Conservation (phyloP, 345 rosid genomes). For the Salix exigua region DNA sequence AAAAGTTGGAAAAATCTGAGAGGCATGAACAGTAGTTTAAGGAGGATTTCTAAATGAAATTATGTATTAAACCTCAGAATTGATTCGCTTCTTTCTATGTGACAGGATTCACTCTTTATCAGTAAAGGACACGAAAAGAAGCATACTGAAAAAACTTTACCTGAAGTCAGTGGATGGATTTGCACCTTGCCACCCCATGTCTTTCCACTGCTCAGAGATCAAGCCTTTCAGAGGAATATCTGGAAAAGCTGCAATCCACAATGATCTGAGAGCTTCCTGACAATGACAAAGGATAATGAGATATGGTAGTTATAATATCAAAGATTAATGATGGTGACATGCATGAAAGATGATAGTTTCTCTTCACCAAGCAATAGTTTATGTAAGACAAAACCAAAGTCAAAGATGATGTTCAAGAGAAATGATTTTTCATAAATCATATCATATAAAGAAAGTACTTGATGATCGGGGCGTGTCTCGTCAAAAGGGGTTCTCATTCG, state of each 20-base stretch:
- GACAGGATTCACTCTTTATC: neutral
- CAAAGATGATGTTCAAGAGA: neutral
- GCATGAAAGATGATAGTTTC: neutral
- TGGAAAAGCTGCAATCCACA: constrained; percentile 81
- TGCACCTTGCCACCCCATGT: constrained; percentile 99
- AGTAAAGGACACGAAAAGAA: neutral
- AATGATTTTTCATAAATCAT: neutral
- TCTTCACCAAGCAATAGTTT: neutral
- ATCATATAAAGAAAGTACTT: constrained; percentile 41
- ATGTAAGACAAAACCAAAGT: neutral
- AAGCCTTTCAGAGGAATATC: constrained; percentile 55
- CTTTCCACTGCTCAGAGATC: constrained; percentile 96
- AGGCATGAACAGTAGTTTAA: neutral
- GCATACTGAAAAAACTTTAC: constrained; percentile 27
- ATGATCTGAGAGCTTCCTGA: constrained; percentile 77
- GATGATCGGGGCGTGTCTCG: constrained; percentile 80
- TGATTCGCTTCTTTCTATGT: neutral
- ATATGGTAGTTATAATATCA: neutral
- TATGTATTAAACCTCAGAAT: neutral
- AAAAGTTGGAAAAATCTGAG: neutral
- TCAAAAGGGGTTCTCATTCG: constrained; percentile 71
- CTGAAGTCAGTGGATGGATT: constrained; percentile 98
- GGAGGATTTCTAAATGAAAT: neutral
- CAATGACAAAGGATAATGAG: constrained; percentile 12
- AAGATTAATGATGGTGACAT: neutral